Evolutionary conservation across 768 basidiomycete species (phyloP), one percentile per base, ranked within the genome.

Genomic region (Mycena alexandri): DNA sequence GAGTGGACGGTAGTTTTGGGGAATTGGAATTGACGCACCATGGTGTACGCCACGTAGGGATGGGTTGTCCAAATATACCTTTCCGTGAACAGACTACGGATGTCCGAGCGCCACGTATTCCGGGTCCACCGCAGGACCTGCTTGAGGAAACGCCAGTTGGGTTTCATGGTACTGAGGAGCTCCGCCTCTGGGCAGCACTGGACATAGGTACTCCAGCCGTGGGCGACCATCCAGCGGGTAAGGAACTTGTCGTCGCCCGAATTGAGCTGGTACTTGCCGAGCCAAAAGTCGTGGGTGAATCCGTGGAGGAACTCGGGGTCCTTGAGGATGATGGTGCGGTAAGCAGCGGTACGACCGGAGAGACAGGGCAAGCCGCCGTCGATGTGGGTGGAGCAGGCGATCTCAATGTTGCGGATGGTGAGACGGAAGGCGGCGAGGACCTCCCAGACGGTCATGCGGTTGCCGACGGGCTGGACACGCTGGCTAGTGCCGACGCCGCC

Each of bases 141-240:
- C 81, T 96, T 95, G 79, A 96, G 81, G 82, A 97, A 97, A 58
- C 93, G 86, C 95, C 95, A 97, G 80, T 97, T 94, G 29, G 94
- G 94, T 79, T 97, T 97, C 95, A 96, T 98, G 57, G 95, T 96
- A 76, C 90, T 92, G 67, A 95, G 81, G 16, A 96, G 82, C 79
- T 96, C 95, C 16, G 90, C 91, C 79, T 94, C 92, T 76, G 87
- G 88, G 82, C 92, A 95, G 76, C 87, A 88, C 76, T 95, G 94
- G 36, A 96, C 93, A 76, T 94, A 96, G n/a, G 94, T 96, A 77
- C 85, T 91, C 95, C 96, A 97, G 17, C 95, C 94, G 74, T 96
- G 95, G 75, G 89, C 90, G 66, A 97, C 95, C 93, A 96, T 95
- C 95, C 96, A 97, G 50, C 95, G 84, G 19, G 96, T 98, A 75